Conservation (phyloP, 148 eudicot genomes). For the Diospyros kaki region DNA sequence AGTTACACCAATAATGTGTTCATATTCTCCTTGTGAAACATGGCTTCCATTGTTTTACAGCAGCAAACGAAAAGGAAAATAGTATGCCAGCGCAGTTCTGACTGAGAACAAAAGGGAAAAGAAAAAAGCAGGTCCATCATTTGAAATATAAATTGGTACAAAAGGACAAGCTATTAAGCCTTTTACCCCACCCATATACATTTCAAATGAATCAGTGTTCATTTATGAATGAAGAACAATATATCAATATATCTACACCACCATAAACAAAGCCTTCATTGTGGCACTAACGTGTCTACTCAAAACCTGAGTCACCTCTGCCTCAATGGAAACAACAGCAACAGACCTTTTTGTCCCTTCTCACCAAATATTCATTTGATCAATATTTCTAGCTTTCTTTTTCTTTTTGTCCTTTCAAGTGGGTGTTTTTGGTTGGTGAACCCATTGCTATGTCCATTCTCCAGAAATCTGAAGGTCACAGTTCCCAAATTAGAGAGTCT, state of each 20-base stretch:
- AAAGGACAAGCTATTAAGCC: conserved; percentile 18
- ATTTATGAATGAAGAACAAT: conserved; percentile 21
- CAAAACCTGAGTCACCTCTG: conserved; percentile 9
- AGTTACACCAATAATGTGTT: conserved; percentile 8
- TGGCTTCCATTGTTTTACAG: conserved; percentile 11
- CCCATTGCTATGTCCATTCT: too few relatives aligned
- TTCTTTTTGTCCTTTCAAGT: too few relatives aligned
- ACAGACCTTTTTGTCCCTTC: conserved; percentile 8
- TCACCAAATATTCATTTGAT: not conserved
- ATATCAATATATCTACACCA: conserved; percentile 15
- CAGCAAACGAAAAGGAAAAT: not conserved
- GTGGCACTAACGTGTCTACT: conserved; percentile 19
- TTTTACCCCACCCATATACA: conserved; percentile 24
- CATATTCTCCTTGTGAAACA: not conserved
- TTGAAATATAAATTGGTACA: conserved; percentile 10
- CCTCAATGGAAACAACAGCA: not conserved
- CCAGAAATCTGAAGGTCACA: not conserved
- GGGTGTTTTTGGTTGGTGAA: not conserved
- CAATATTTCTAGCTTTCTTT: not conserved
- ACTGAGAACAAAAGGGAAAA: conserved; percentile 8
- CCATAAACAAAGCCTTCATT: conserved; percentile 26
- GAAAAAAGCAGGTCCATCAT: conserved; percentile 2
- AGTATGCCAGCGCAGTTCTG: not conserved
- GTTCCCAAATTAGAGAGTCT: not conserved
- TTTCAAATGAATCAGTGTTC: conserved; percentile 7